Conservation (phyloP, 495 filamentous ascomycete genomes). For the Annulohypoxylon moriforme region DNA sequence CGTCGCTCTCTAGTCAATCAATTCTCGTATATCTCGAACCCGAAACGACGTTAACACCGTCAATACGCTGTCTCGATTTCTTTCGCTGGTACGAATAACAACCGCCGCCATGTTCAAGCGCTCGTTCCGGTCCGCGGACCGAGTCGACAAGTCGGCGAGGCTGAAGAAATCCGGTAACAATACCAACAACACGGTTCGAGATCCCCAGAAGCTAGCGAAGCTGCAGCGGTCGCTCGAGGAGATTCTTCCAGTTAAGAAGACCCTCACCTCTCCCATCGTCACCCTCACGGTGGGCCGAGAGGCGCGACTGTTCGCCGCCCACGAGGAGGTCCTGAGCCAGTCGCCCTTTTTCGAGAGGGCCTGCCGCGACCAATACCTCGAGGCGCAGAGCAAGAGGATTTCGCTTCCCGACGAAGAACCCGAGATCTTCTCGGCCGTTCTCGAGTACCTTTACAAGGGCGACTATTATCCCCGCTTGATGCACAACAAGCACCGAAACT, state of each 20-base stretch:
- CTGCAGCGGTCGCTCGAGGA: slow-evolving; percentile 67
- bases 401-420: slow-evolving; percentile 86
- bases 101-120: slow-evolving; percentile 81
- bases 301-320: slow-evolving; percentile 88
- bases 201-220: slow-evolving; percentile 76
- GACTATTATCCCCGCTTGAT: slow-evolving; percentile 87
- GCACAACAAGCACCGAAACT: slow-evolving; percentile 73
- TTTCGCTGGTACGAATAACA: slow-evolving; percentile 37
- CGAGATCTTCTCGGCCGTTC: slow-evolving; percentile 87
- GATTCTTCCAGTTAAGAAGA: slow-evolving; percentile 58
- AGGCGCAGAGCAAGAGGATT: slow-evolving; percentile 73
- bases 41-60: slow-evolving; percentile 1
- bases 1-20: slow-evolving; percentile 59
- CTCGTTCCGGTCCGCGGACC: slow-evolving; percentile 79
- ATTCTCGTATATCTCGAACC: slow-evolving; percentile 46
- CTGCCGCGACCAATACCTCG: slow-evolving; percentile 70
- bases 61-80: slow-evolving; percentile 51
- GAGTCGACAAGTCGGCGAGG: slow-evolving; percentile 82
- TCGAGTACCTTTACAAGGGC: slow-evolving; percentile 94
- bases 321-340: slow-evolving; percentile 84
- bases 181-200: slow-evolving; percentile 64
- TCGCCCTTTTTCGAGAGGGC: slow-evolving; percentile 81
- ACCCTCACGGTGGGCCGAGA: slow-evolving; percentile 84
- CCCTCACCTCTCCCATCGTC: slow-evolving; percentile 76
- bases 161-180: slow-evolving; percentile 68